Base-by-base conservation (phyloP, 805 yeast species). In the Citeromyces nyonsensis region DNA sequence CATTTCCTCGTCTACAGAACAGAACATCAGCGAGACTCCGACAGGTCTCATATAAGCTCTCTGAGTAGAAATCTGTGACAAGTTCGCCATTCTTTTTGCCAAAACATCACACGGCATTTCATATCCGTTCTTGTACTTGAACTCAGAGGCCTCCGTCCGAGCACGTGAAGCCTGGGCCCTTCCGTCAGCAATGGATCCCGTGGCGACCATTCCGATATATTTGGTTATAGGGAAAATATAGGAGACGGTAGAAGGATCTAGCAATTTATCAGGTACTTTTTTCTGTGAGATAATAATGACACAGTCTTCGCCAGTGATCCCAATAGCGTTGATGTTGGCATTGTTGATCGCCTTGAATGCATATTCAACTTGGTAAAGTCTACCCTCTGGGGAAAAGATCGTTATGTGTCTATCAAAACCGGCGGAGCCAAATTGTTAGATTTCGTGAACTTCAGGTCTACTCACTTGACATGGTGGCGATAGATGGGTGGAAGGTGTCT, bases 341-440 rank as follows among this genome's bases (percentile, higher is more conserved):
- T 93, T 73, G 49, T 85, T 91, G 52, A 91, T 85, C 4, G 97
- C 97, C 55, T 91, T 86, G 64, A 86, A 86, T 5, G 97, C 98
- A 51, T 91, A 91, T 56, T 91, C 98, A 25, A 88, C 98, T 60
- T 91, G 98, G 59, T 80, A 91, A 39, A 91, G 66, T 57, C 98
- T 76, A 30, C 98, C 98, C 54, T 91, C 98, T 13, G 98, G 98
- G 26, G 97, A 88, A 62, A 91, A 91, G 47, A 91, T 86, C 20
- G 98, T 91, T 55, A 91, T 91, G 56, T 91, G 98, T 65, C 98
- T 81, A 62, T 91, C 98, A 55, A 86, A 91, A 34, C 98, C 98
- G n/a, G 97, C 94, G 40, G 76, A 65, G 40, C 73, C 76, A 63
- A 27, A 2, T 6, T 7, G 10, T 27, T 18, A 18, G 22, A 5